Evolutionary conservation across 352 stramenopile species (phyloP).

Genomic region (Globisporangium uncinulatum): DNA sequence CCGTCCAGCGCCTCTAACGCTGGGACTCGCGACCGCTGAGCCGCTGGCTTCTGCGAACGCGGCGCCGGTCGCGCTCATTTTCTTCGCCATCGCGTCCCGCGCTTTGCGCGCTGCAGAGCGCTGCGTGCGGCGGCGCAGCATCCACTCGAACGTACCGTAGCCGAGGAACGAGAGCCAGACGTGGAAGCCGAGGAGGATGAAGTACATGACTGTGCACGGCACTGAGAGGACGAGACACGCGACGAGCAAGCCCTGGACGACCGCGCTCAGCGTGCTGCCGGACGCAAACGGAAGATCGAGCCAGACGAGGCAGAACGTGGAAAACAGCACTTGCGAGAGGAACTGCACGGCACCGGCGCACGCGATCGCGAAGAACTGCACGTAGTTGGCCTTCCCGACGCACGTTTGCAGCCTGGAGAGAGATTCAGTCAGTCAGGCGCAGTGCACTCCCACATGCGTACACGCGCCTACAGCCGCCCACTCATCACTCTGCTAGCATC

Average conservation of each 20-base stretch:
- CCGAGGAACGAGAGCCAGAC: constrained; percentile 71
- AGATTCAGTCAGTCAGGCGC: neutral
- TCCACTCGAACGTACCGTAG: constrained; percentile 87
- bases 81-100: constrained; percentile 9
- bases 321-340: constrained; percentile 54
- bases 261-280: constrained; percentile 17
- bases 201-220: constrained; percentile 84
- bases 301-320: constrained; percentile 43
- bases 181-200: constrained; percentile 78
- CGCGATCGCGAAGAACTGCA: constrained; percentile 82
- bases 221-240: constrained; percentile 57
- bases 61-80: constrained; percentile 13
- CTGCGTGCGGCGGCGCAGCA: constrained; percentile 68
- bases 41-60: neutral
- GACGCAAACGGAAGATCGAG: constrained; percentile 37
- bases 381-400: constrained; percentile 77
- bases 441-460: too few relatives aligned
- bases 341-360: constrained; percentile 62
- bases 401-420: constrained; percentile 68
- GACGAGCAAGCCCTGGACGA: constrained; percentile 44
- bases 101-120: constrained; percentile 46
- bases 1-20: neutral
- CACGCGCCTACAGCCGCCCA: neutral
- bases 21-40: neutral
- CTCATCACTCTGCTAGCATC: neutral